phyloP scores from a whole-genome alignment of 139 green algal species.

The Chlorella sp. region DNA sequence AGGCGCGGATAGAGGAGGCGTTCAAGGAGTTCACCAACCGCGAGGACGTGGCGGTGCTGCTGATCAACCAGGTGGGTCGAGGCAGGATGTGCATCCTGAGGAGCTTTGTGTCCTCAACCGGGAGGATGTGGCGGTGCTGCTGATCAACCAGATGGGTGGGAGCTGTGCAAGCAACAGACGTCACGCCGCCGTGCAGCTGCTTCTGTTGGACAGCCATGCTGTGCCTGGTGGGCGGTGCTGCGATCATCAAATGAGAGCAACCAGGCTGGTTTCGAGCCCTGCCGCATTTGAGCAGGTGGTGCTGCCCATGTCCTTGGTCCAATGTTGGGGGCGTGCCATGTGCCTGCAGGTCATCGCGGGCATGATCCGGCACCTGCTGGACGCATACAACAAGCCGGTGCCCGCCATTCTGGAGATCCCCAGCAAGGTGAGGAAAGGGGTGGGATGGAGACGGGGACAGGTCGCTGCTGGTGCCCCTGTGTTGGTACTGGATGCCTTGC shows the following conservation, averaged over 20 bases:
- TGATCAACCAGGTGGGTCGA: constrained; percentile 87
- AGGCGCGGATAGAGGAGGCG: constrained; percentile 84
- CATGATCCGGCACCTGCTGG: constrained; percentile 89
- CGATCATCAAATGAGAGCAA: not conserved
- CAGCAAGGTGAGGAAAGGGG: constrained; percentile 53
- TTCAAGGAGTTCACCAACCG: constrained; percentile 95
- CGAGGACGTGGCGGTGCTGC: constrained; percentile 94
- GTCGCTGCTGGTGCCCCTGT: too few relatives aligned
- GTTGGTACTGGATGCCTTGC: too few relatives aligned
- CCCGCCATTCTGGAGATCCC: constrained; percentile 97
- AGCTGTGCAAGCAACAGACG: too few relatives aligned
- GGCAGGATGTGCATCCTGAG: not conserved
- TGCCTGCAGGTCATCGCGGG: constrained; percentile 34
- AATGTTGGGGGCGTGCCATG: not conserved
- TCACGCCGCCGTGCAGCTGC: not conserved
- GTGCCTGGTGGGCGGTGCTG: not conserved
- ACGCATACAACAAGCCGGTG: constrained; percentile 79
- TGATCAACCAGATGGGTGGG: constrained; percentile 87
- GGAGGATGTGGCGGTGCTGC: constrained; percentile 94
- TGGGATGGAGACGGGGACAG: too few relatives aligned
- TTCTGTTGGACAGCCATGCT: not conserved
- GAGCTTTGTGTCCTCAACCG: constrained; percentile 39
- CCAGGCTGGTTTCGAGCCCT: too few relatives aligned
- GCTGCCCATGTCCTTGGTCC: too few relatives aligned
- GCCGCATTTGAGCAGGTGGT: too few relatives aligned